A percentile compares a stretch with the other conserved stretches of the same genome.
Evolutionary conservation across 345 rosid genomes (phyloP).

Genomic region (Sisymbrium altissimum): DNA sequence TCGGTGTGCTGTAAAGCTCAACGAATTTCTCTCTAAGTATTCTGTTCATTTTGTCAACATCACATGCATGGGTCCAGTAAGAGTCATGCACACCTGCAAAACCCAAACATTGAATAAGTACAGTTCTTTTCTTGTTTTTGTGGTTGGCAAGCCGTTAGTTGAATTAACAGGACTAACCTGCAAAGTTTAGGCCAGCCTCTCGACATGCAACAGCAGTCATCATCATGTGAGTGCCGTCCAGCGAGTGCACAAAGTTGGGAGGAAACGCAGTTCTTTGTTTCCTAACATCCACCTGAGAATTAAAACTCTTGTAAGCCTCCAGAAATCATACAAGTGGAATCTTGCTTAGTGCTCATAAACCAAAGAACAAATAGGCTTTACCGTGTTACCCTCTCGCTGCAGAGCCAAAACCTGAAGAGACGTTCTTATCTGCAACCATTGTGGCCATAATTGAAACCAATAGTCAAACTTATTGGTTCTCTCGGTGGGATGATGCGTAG

Average conservation of each 20-base stretch:
- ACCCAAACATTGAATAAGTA: background rate
- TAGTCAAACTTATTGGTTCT: background rate
- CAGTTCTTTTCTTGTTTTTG: background rate
- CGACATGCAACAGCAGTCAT: slow-evolving; percentile 97
- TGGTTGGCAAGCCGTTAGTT: background rate
- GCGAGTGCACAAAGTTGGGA: slow-evolving; percentile 95
- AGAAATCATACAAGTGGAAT: background rate
- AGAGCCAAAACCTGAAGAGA: slow-evolving; percentile 90
- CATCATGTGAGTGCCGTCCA: slow-evolving; percentile 99
- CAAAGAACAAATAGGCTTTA: slow-evolving; percentile 36
- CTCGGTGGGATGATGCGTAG: background rate
- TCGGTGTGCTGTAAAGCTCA: slow-evolving; percentile 77
- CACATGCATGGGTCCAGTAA: slow-evolving; percentile 97
- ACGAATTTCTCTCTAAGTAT: slow-evolving; percentile 88
- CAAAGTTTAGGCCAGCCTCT: slow-evolving; percentile 85
- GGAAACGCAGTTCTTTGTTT: slow-evolving; percentile 98
- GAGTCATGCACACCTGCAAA: slow-evolving; percentile 96
- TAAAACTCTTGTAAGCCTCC: background rate
- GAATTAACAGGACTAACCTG: slow-evolving; percentile 46
- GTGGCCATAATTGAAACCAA: slow-evolving; percentile 2
- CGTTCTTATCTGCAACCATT: slow-evolving; percentile 71
- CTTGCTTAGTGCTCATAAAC: background rate
- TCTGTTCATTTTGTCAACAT: slow-evolving; percentile 85
- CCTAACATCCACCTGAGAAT: slow-evolving; percentile 64
- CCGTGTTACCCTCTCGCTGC: slow-evolving; percentile 79